Evolutionary conservation across 345 rosid species (phyloP).

Genomic region (Theobroma cacao): DNA sequence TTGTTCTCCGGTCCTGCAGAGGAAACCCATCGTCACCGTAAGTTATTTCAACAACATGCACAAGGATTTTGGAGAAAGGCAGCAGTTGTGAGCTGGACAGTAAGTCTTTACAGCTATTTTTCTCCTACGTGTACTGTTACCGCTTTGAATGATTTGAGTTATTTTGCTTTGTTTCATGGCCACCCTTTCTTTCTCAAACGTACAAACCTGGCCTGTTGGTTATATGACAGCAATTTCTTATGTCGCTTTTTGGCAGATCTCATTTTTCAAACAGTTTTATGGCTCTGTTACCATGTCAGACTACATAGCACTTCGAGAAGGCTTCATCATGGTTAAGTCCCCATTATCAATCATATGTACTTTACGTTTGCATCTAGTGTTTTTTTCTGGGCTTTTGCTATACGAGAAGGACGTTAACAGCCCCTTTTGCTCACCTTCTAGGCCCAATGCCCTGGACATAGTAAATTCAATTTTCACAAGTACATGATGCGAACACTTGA

Average conservation of each 20-base stretch:
- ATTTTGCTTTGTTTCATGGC: background rate
- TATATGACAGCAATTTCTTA: background rate
- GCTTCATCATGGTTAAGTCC: slow-evolving; percentile 61
- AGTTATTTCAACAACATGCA: slow-evolving; percentile 37
- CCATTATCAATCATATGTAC: background rate
- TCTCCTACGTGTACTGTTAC: no score
- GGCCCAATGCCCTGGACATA: slow-evolving; percentile 40
- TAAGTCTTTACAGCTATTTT: slow-evolving; percentile 33
- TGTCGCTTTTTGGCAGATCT: slow-evolving; percentile 44
- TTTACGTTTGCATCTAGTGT: background rate
- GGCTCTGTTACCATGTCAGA: slow-evolving; percentile 79
- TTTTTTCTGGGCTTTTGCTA: background rate
- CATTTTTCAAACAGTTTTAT: slow-evolving; percentile 86
- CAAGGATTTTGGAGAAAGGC: slow-evolving; percentile 64
- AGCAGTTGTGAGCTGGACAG: slow-evolving; percentile 69
- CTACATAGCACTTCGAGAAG: slow-evolving; percentile 63
- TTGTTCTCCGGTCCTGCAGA: slow-evolving; percentile 17
- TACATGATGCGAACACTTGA: slow-evolving; percentile 67
- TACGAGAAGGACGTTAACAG: background rate
- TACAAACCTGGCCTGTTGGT: no score
- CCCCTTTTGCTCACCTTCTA: slow-evolving; percentile 12
- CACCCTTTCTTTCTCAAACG: no score
- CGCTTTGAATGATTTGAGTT: no score
- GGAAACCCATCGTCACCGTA: slow-evolving; percentile 19
- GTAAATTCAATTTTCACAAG: slow-evolving; percentile 54